These are phyloP conservation scores for Colletotrichum cuscutae DNA, from an alignment of 2,329 filamentous ascomycete genomes.

Conservation along the genomic window DNA sequence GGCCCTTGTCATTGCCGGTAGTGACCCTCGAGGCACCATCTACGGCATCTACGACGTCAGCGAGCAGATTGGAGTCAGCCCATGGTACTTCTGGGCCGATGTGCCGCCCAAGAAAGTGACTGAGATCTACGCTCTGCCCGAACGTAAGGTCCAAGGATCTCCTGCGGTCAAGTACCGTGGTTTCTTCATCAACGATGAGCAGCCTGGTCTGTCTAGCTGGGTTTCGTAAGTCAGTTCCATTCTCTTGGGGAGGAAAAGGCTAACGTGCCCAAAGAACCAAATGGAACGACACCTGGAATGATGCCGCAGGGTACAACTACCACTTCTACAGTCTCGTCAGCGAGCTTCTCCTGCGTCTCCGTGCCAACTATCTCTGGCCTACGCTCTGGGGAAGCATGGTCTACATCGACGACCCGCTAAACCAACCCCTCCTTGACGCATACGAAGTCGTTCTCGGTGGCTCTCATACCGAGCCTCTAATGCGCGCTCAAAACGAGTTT, in stretches of 20 bases:
- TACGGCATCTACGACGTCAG: conserved; percentile 78
- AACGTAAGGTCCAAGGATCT: conserved; percentile 65
- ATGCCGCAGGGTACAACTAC: conserved; percentile 61
- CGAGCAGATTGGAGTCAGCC: conserved; percentile 78
- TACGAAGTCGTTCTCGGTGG: conserved; percentile 79
- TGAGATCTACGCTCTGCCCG: conserved; percentile 65
- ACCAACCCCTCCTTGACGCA: conserved; percentile 76
- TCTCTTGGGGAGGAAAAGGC: fast-evolving
- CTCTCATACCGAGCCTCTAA: conserved; percentile 79
- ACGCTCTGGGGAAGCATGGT: conserved; percentile 78
- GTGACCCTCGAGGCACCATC: conserved; percentile 72
- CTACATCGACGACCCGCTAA: conserved; percentile 75
- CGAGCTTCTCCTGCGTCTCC: conserved; percentile 75
- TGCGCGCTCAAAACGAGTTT: conserved; percentile 69
- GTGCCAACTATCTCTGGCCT: conserved; percentile 82
- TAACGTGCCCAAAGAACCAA: conserved; percentile 39
- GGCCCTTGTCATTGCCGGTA: conserved; percentile 75
- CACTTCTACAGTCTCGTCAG: conserved; percentile 77
- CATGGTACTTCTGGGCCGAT: conserved; percentile 77
- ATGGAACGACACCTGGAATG: conserved; percentile 55
- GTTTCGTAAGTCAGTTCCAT: conserved; percentile 49
- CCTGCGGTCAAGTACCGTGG: conserved; percentile 76
- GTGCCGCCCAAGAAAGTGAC: conserved; percentile 62
- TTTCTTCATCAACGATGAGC: conserved; percentile 78
- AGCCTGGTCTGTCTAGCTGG: conserved; percentile 75